Percentiles rank a stretch among this genome's conserved stretches.
phyloP scores from a whole-genome alignment of 495 filamentous ascomycete genomes.

The Penicillium alfredii region DNA sequence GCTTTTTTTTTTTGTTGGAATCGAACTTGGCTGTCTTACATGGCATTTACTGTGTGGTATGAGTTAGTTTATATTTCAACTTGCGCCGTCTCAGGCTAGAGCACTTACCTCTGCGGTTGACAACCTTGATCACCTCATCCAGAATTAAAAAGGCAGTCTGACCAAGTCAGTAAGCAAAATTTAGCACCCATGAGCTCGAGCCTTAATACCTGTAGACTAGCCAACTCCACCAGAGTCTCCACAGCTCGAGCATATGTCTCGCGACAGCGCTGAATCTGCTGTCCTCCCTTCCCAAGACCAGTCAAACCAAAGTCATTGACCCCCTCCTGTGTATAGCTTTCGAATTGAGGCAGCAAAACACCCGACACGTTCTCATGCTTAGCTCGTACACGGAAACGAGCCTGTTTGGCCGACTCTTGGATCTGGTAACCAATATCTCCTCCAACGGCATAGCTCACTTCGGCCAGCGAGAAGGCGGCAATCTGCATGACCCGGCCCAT shows the following conservation, averaged over 20 bases:
- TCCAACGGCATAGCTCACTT: slow-evolving; percentile 96
- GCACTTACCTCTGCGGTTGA: slow-evolving; percentile 80
- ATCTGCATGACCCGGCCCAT: slow-evolving; percentile 99
- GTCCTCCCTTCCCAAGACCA: slow-evolving; percentile 91
- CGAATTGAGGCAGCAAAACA: slow-evolving; percentile 88
- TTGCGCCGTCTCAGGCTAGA: background rate
- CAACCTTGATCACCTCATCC: slow-evolving; percentile 98
- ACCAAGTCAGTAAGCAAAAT: slow-evolving; percentile 4
- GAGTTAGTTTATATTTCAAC: slow-evolving; percentile 19
- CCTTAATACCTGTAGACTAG: slow-evolving; percentile 74
- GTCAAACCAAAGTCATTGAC: slow-evolving; percentile 96
- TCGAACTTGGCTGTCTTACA: slow-evolving; percentile 60
- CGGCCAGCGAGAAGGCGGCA: slow-evolving; percentile 93
- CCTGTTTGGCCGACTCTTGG: slow-evolving; percentile 88
- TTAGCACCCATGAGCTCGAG: too few species aligned
- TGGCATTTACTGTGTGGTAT: slow-evolving; percentile 70
- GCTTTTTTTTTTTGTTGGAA: too few species aligned
- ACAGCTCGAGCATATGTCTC: slow-evolving; percentile 98
- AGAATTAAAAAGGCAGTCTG: slow-evolving; percentile 96
- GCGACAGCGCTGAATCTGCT: slow-evolving; percentile 89
- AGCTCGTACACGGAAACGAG: slow-evolving; percentile 84
- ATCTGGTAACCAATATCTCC: slow-evolving; percentile 96
- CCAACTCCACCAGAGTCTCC: slow-evolving; percentile 93
- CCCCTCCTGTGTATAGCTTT: slow-evolving; percentile 73
- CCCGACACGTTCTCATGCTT: slow-evolving; percentile 99